A percentile compares a stretch with the other conserved stretches of the same genome.
These are phyloP conservation scores for Zymoseptoria ardabiliae DNA, from an alignment of 2,329 filamentous ascomycete species.

Conservation along the genomic window DNA sequence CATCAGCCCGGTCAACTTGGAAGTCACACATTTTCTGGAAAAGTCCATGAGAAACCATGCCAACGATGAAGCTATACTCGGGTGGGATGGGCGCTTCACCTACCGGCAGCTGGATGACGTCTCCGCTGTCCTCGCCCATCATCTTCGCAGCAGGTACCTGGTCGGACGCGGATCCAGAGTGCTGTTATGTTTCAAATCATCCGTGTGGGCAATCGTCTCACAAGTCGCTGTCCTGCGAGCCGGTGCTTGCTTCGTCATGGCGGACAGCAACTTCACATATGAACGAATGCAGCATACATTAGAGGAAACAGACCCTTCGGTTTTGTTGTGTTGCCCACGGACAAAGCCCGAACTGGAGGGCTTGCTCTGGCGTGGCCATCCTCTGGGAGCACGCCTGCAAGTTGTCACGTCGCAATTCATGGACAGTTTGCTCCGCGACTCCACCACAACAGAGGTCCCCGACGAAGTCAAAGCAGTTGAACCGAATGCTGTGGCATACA, in stretches of 20 bases:
- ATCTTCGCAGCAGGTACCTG: not conserved
- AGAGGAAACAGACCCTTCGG: not conserved
- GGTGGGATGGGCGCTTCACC: slow-evolving; percentile 7
- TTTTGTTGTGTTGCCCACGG: not conserved
- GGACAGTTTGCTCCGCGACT: no score
- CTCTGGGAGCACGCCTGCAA: no score
- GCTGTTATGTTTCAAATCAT: no score
- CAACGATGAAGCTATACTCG: slow-evolving; percentile 1
- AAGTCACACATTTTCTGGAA: no score
- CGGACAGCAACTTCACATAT: slow-evolving; percentile 28
- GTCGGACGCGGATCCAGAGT: not conserved
- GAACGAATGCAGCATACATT: not conserved
- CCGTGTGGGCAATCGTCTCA: slow-evolving; percentile 25
- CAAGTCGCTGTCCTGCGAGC: slow-evolving; percentile 34
- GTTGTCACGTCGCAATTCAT: no score
- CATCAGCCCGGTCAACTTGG: no score
- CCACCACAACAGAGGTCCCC: not conserved
- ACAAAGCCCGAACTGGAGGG: not conserved
- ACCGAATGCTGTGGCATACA: not conserved
- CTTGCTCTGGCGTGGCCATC: not conserved
- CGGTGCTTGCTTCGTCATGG: slow-evolving; percentile 29
- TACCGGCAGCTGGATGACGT: slow-evolving; percentile 2
- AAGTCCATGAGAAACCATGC: not conserved
- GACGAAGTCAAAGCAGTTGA: not conserved
- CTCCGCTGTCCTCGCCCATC: not conserved